Evolutionary conservation across 1,139 yeast genomes (phyloP), one percentile per base, ranked within the genome.

Genomic region (Yamadazyma triangularis): DNA sequence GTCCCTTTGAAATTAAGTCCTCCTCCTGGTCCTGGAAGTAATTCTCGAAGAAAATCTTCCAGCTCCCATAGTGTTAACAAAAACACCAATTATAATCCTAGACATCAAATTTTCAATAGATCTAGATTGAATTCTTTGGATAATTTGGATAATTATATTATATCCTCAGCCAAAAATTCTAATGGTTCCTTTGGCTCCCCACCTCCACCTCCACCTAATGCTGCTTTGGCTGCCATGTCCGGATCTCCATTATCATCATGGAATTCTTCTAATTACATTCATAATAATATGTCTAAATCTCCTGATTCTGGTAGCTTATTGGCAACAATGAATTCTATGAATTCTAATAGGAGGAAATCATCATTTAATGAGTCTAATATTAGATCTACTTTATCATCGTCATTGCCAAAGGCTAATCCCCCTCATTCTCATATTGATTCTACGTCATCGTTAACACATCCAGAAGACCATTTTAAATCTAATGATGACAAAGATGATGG

Each of bases 321-420:
- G 20, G 20, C 20, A 18, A 18, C 20, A 18, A 21, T 47, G 18
- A 46, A 52, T 18, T 45, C 53, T 30, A 45, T 45, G 26, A 44
- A 43, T 25, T 51, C 39, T 8, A 53, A 51, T 25, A 50, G 70
- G 30, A 46, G 73, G 31, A 67, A 64, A 39, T 64, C 70, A 12
- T 64, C 71, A 9, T 67, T 67, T 42, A 68, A 67, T 41, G 73
- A 68, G 42, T 59, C 67, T 6, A 64, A 64, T 38, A 49, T 68
- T 4, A 46, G 74, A 26, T 59, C 67, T 2, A 68, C 73, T 1
- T 53, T 68, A 31, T 50, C 60, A 11, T 47, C 61, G 11, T 28
- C 35, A 12, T 28, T 23, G 6, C 30, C 33, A 18, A 24, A 26
- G 26, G 18, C 25, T 26, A 19, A 19, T 19, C 27, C 19, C 23